These are phyloP conservation scores for Blastobotrys serpentis DNA, from an alignment of 1,139 yeast species.

Conservation along the genomic window DNA sequence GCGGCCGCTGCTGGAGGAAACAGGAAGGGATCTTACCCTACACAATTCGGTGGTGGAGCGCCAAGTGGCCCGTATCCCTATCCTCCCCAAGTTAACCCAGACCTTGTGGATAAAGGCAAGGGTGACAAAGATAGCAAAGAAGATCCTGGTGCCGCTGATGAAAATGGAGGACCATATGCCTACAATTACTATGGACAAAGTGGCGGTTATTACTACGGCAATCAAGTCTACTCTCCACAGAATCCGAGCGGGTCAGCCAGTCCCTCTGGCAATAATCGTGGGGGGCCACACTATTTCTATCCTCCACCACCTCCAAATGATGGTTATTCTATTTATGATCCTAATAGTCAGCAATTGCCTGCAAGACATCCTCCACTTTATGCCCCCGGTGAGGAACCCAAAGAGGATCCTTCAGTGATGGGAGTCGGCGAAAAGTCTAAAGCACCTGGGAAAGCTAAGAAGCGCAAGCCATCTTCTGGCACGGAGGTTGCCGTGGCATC, in stretches of 20 bases:
- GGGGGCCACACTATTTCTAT: not conserved
- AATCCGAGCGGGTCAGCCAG: not conserved
- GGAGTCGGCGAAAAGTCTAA: conserved; percentile 2
- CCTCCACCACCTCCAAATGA: not conserved
- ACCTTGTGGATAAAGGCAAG: conserved; percentile 8
- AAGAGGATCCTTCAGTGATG: conserved; percentile 9
- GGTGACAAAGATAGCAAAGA: conserved; percentile 12
- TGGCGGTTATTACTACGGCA: not conserved
- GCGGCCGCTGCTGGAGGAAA: not conserved
- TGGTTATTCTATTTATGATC: conserved; percentile 7
- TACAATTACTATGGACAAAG: conserved; percentile 2
- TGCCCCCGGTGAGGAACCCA: conserved; percentile 16
- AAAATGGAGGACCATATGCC: not conserved
- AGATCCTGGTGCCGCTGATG: not conserved
- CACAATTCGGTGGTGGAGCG: conserved; percentile 1
- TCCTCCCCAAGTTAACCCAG: conserved; percentile 1
- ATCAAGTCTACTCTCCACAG: conserved; percentile 1
- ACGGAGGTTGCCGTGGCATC: conserved; percentile 23
- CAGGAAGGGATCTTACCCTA: not conserved
- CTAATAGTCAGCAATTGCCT: conserved; percentile 12
- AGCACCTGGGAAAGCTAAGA: conserved; percentile 10
- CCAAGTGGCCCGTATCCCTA: conserved; percentile 2
- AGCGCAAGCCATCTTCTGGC: conserved; percentile 15
- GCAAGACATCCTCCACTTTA: conserved; percentile 12
- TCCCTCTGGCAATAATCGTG: not conserved